These are phyloP conservation scores for Fagopyrum homotropicum DNA, from an alignment of 148 eudicot genomes.

Conservation along the genomic window DNA sequence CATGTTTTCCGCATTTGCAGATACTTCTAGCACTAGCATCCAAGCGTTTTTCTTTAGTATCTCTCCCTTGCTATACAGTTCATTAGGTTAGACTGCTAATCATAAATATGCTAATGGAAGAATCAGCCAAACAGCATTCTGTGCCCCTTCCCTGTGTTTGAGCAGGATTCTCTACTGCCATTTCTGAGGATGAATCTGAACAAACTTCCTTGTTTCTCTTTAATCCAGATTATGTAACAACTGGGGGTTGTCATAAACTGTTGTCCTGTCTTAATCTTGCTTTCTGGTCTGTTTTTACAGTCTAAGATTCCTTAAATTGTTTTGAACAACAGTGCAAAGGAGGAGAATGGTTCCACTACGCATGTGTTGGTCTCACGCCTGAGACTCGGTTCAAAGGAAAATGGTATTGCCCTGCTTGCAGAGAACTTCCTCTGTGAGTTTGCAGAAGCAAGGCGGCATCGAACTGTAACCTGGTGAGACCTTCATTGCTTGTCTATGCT, in stretches of 20 bases:
- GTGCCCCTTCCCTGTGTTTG: not conserved
- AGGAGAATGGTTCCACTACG: slow-evolving; percentile 97
- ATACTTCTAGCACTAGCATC: not conserved
- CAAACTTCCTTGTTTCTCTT: slow-evolving; percentile 1
- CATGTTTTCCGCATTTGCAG: not conserved
- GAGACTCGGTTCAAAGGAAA: slow-evolving; percentile 93
- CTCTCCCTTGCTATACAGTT: not conserved
- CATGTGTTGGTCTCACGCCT: slow-evolving; percentile 90
- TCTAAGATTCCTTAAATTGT: not conserved
- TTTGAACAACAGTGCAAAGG: slow-evolving; percentile 75
- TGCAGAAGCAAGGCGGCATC: not conserved
- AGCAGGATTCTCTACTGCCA: not conserved
- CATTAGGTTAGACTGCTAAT: not conserved
- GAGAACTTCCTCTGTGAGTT: slow-evolving; percentile 39
- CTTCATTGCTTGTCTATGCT: not conserved
- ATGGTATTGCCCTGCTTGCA: slow-evolving; percentile 99
- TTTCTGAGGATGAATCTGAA: not conserved
- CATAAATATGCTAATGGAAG: not conserved
- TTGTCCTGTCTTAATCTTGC: not conserved
- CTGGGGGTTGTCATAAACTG: not conserved
- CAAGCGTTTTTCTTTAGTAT: not conserved
- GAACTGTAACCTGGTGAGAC: not conserved
- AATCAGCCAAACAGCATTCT: not conserved
- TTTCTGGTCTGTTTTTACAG: not conserved
- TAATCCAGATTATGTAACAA: not conserved